Evolutionary conservation across 1,139 yeast species (phyloP).

Genomic region (Geotrichum cucujoidarum): DNA sequence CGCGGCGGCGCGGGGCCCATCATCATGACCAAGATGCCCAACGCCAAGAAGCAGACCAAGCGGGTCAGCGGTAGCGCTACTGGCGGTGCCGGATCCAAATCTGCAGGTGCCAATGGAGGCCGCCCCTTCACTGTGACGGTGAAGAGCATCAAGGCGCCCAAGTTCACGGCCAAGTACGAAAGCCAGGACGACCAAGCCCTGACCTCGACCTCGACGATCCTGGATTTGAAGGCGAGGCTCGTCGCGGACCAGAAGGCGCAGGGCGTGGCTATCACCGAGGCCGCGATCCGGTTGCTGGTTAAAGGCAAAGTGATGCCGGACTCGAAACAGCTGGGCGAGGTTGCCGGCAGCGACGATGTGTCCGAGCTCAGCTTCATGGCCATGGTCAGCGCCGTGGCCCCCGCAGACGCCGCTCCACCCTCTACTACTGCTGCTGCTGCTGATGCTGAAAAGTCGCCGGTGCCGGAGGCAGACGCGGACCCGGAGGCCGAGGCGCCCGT

Average conservation of each 20-base stretch:
- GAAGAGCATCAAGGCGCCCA: constrained; percentile 11
- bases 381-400: constrained; percentile 5
- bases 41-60: constrained; percentile 1
- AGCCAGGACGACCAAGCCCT: not conserved
- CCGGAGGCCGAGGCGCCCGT: not conserved
- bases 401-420: not conserved
- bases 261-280: not conserved
- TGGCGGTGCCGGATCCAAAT: not conserved
- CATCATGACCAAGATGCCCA: constrained; percentile 10
- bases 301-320: constrained; percentile 13
- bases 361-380: constrained; percentile 1
- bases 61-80: not conserved
- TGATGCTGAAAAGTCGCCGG: not conserved
- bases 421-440: not conserved
- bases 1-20: not conserved
- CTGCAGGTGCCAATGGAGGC: not conserved
- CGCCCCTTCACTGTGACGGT: constrained; percentile 4
- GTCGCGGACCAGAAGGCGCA: not conserved
- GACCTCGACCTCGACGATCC: not conserved
- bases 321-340: constrained; percentile 4
- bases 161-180: constrained; percentile 1
- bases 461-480: not conserved
- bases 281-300: constrained; percentile 4
- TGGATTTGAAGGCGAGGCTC: constrained; percentile 6
- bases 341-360: not conserved